Base-by-base conservation (phyloP, 257 asterid species). In the Linderniella brevidens region DNA sequence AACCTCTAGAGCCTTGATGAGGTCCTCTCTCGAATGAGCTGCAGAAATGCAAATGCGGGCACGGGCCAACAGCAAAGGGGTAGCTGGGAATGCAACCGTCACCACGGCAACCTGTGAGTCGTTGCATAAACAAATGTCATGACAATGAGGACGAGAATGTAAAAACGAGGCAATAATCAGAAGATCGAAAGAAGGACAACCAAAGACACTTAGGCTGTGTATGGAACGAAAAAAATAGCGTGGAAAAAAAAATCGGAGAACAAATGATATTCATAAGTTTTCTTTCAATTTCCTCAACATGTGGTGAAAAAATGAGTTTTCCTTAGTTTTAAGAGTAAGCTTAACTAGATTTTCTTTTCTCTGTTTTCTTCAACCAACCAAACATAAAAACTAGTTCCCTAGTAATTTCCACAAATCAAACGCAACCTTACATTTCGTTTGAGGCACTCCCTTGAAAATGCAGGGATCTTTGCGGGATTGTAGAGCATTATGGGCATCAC, bases 401-500 rank as follows among this genome's bases (percentile, higher is more conserved):
- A n/a, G n/a, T n/a, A n/a, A n/a, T n/a, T n/a, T n/a, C n/a, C n/a
- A 25, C 32, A 25, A 25, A 25, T n/a, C n/a, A n/a, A n/a, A n/a
- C n/a, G n/a, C n/a, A 6, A 25, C 3, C 74, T 53, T 61, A 81
- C 94, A 62, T 84, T 76, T 46, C 76, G 77, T 57, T 61, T 81
- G 71, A 90, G 96, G 64, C 98, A 90, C 62, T 84, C 96, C 57
- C 94, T 78, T 37, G 98, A 88, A 70, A 88, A 88, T 8, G 98
- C 94, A 53, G 96, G 98, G 57, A 88, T 81, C 73, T 88, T 88
- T 47, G 88, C 83, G 9, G 98, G 95, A 62, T 84, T 88, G 49
- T 88, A 88, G 60, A 88, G 87, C 98, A 88, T 88, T 56, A 88
- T 75, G 57, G 98, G 98, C 96, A 88, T 88, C 29, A 88, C 93